phyloP scores from a whole-genome alignment of 768 basidiomycete genomes.

The Trametes sanguinea region DNA sequence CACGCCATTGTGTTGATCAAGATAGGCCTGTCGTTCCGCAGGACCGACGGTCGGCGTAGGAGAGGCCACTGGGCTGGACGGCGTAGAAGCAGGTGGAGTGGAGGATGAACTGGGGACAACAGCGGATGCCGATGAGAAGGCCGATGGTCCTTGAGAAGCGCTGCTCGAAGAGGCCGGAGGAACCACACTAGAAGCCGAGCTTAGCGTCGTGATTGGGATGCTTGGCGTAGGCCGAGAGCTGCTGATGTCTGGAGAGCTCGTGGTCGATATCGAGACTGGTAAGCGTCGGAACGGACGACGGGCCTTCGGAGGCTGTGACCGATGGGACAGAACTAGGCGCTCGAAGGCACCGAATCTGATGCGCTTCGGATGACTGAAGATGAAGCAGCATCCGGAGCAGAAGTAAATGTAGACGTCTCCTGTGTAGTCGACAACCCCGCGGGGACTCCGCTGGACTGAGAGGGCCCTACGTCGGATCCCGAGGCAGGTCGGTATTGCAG shows the following conservation, averaged over 20 bases:
- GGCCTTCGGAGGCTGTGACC: no score
- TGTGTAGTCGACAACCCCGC: background rate
- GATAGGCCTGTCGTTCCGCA: constrained; percentile 44
- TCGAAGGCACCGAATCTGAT: background rate
- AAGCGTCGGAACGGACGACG: no score
- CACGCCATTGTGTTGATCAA: constrained; percentile 60
- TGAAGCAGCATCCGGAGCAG: background rate
- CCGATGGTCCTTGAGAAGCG: no score
- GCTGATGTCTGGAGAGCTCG: background rate
- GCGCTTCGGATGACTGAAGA: background rate
- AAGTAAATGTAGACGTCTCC: background rate
- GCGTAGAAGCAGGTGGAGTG: constrained; percentile 34
- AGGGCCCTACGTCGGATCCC: background rate
- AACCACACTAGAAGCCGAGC: no score
- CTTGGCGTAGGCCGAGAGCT: background rate
- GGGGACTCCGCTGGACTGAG: background rate
- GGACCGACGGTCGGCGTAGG: constrained; percentile 47
- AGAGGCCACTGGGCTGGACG: constrained; percentile 52
- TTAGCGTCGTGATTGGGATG: background rate
- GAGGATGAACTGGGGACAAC: no score
- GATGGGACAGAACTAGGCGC: no score
- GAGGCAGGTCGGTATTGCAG: background rate
- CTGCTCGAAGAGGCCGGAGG: no score
- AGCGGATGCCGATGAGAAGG: no score
- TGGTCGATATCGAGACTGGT: background rate